These are phyloP conservation scores for Paramecium sonneborni DNA, from an alignment of 73 alveolate species.

Conservation along the genomic window DNA sequence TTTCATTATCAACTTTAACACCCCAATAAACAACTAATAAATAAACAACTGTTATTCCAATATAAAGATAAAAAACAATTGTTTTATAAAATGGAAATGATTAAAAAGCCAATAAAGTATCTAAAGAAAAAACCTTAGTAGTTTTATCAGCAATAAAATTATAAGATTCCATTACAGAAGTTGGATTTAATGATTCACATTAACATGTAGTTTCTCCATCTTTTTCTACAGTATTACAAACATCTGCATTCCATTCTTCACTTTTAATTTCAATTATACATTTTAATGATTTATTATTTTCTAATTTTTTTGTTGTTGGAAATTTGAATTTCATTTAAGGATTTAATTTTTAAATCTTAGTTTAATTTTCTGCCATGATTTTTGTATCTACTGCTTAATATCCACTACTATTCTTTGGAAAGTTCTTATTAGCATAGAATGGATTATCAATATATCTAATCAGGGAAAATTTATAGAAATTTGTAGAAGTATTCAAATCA, in stretches of 20 bases:
- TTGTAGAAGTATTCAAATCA: not conserved
- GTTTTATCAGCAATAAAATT: constrained; percentile 25
- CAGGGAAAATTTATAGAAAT: not conserved
- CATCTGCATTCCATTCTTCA: constrained; percentile 14
- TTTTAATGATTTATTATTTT: not conserved
- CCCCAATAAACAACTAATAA: not conserved
- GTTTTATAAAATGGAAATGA: not conserved
- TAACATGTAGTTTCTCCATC: not conserved
- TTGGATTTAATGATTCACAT: not conserved
- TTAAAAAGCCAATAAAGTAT: not conserved
- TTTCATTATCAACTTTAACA: not conserved
- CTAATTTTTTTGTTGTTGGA: not conserved
- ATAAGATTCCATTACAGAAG: not conserved
- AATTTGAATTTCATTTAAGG: not conserved
- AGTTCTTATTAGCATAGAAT: not conserved
- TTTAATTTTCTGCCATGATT: not conserved
- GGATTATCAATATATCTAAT: constrained; percentile 22
- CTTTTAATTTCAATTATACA: not conserved
- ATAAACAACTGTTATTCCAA: not conserved
- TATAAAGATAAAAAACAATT: not conserved
- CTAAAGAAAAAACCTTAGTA: not conserved
- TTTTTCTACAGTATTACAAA: not conserved
- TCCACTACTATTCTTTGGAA: not conserved
- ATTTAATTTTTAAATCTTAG: not conserved
- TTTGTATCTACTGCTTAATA: not conserved